Conservation (phyloP, 768 basidiomycete species). For the Tricholoma sp. region DNA sequence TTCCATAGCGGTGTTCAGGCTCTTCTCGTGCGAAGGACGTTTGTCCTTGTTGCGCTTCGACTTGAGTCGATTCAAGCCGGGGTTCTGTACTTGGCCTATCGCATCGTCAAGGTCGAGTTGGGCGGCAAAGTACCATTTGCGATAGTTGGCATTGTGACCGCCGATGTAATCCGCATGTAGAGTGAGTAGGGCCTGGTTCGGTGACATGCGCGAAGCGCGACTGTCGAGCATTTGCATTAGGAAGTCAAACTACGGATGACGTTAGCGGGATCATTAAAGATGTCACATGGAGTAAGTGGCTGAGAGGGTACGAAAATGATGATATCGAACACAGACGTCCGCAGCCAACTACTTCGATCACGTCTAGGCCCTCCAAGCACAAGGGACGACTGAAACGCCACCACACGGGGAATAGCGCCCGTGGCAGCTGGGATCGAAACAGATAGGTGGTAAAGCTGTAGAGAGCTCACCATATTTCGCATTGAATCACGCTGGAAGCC, state of each 20-base stretch:
- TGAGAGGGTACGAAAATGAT: not conserved
- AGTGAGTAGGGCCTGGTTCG: conserved; percentile 90
- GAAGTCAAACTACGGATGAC: conserved; percentile 76
- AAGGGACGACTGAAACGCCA: not conserved
- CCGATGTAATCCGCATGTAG: conserved; percentile 99
- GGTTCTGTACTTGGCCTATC: conserved; percentile 88
- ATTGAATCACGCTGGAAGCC: conserved; percentile 95
- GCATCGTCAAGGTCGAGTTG: conserved; percentile 98
- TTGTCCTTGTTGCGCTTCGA: conserved; percentile 53
- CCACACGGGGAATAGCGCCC: not conserved
- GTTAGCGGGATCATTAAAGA: conserved; percentile 4
- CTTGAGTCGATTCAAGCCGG: conserved; percentile 79
- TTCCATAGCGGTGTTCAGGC: conserved; percentile 77
- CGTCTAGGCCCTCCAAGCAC: not conserved
- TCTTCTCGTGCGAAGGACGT: conserved; percentile 53
- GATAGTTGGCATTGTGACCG: conserved; percentile 96
- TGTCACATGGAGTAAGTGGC: not conserved
- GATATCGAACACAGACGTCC: not conserved
- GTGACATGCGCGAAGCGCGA: conserved; percentile 94
- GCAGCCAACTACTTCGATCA: not conserved
- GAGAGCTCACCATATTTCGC: conserved; percentile 81
- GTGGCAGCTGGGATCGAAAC: not conserved
- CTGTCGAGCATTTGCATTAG: conserved; percentile 97
- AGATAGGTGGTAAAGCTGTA: not conserved
- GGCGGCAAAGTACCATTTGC: conserved; percentile 99